Evolutionary conservation across 1,139 yeast genomes (phyloP).

Genomic region (Lodderomyces metapsilosis): DNA sequence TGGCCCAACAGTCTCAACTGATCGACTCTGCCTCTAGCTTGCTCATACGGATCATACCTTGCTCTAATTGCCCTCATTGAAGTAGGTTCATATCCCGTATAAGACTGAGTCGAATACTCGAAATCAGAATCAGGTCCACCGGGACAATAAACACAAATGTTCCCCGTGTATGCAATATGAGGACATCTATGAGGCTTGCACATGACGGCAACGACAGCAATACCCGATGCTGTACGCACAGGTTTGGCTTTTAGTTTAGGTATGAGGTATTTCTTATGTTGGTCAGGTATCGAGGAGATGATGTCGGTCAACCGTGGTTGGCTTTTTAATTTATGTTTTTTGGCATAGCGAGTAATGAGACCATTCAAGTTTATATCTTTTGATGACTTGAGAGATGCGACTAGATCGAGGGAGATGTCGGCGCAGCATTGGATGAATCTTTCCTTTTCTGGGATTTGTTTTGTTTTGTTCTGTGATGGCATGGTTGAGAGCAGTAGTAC

Average conservation of each 20-base stretch:
- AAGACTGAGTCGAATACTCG: conserved; percentile 96
- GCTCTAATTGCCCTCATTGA: conserved; percentile 99
- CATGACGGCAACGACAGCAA: conserved; percentile 99
- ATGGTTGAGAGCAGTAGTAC: conserved; percentile 14
- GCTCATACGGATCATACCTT: conserved; percentile 96
- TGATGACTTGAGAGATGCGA: conserved; percentile 68
- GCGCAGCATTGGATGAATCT: conserved; percentile 91
- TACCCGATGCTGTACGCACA: conserved; percentile 96
- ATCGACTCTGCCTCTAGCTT: conserved; percentile 96
- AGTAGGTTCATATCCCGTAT: conserved; percentile 98
- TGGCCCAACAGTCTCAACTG: conserved; percentile 95
- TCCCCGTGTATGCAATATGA: conserved; percentile 97
- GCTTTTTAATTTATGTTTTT: conserved; percentile 84
- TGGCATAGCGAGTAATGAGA: conserved; percentile 77
- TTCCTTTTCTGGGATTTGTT: conserved; percentile 79
- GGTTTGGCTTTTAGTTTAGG: conserved; percentile 98
- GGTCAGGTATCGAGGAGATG: conserved; percentile 93
- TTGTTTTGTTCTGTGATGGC: conserved; percentile 30
- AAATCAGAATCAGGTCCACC: conserved; percentile 99
- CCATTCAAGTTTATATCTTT: conserved; percentile 91
- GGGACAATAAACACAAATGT: conserved; percentile 97
- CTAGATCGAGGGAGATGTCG: conserved; percentile 86
- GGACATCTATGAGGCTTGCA: conserved; percentile 99
- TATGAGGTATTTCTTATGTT: conserved; percentile 82
- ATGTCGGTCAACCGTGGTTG: conserved; percentile 96